Conservation (phyloP, 2,329 filamentous ascomycete genomes). For the Colletotrichum higginsianum region DNA sequence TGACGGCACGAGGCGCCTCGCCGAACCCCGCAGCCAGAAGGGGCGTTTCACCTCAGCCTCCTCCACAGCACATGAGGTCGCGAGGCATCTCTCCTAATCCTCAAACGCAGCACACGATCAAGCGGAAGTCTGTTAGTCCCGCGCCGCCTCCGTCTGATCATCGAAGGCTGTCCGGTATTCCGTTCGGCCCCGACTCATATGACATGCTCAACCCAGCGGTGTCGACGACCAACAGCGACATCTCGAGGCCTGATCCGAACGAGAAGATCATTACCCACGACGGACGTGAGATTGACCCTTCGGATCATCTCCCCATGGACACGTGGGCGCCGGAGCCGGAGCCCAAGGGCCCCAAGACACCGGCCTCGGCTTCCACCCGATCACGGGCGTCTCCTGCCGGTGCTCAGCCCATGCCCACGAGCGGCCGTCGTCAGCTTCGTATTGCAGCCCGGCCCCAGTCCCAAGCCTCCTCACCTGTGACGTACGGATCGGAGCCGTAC, state of each 20-base stretch:
- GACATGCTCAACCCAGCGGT: conserved; percentile 77
- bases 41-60: conserved; percentile 41
- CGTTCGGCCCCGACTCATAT: conserved; percentile 84
- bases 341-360: conserved; percentile 53
- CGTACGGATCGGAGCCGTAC: conserved; percentile 50
- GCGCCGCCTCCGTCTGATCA: conserved; percentile 67
- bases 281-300: conserved; percentile 83
- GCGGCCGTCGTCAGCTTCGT: conserved; percentile 67
- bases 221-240: conserved; percentile 44
- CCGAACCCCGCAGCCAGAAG: conserved; percentile 60
- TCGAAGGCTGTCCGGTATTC: conserved; percentile 72
- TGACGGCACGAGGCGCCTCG: conserved; percentile 59
- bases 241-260: conserved; percentile 60
- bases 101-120: conserved; percentile 67
- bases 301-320: conserved; percentile 83
- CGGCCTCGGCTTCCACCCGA: conserved; percentile 45
- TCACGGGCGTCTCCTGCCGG: conserved; percentile 64
- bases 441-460: conserved; percentile 66
- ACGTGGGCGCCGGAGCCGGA: conserved; percentile 85
- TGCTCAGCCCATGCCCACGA: conserved; percentile 66
- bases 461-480: conserved; percentile 53
- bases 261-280: conserved; percentile 83
- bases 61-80: conserved; percentile 57
- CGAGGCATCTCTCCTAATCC: conserved; percentile 60
- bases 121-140: conserved; percentile 82